phyloP scores from a whole-genome alignment of 1,284 basidiomycete genomes.

The Moesziomyces sp. region DNA sequence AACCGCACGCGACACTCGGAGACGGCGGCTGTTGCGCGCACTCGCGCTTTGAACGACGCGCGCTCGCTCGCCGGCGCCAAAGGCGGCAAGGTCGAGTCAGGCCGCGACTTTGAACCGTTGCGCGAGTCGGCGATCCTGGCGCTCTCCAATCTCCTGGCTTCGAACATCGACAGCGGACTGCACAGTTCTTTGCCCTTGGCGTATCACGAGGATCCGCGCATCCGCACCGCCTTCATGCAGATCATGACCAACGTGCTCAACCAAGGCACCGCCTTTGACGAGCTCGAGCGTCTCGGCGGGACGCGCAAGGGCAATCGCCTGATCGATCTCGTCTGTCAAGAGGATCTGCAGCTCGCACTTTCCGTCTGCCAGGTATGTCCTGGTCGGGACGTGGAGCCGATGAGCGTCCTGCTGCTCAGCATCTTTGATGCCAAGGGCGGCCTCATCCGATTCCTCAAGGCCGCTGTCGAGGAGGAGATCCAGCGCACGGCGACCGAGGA shows the following conservation, averaged over 20 bases:
- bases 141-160: conserved; percentile 81
- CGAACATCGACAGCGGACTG: conserved; percentile 88
- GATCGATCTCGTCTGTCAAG: conserved; percentile 57
- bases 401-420: conserved; percentile 56
- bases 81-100: conserved; percentile 15
- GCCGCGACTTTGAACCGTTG: conserved; percentile 41
- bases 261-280: conserved; percentile 72
- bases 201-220: conserved; percentile 79
- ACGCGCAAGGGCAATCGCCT: conserved; percentile 51
- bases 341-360: conserved; percentile 57
- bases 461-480: conserved; percentile 59
- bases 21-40: conserved; percentile 23
- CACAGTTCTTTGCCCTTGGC: conserved; percentile 86
- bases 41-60: conserved; percentile 19
- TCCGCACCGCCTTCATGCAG: conserved; percentile 84
- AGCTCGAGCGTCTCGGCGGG: conserved; percentile 55
- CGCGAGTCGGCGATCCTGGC: conserved; percentile 70
- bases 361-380: conserved; percentile 58
- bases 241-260: conserved; percentile 87
- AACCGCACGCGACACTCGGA: conserved; percentile 55
- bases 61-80: conserved; percentile 15
- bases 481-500: conserved; percentile 56
- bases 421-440: conserved; percentile 62
- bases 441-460: conserved; percentile 59
- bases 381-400: conserved; percentile 50